Evolutionary conservation across 73 alveolate genomes (phyloP), one percentile per base, ranked within the genome.

Genomic region (Stentor coeruleus): DNA sequence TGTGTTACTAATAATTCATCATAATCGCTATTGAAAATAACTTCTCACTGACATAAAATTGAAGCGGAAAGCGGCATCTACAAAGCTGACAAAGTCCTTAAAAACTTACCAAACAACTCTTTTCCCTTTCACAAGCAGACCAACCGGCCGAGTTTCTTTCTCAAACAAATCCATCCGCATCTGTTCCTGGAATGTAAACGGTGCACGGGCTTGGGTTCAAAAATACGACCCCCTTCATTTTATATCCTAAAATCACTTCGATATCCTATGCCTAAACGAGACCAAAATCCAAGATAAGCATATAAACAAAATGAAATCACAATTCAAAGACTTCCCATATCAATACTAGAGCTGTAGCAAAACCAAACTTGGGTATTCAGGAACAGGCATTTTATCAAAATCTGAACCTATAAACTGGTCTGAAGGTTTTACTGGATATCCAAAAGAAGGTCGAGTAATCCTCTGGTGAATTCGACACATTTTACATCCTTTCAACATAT

Each of bases 101-200:
- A 49, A 49, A 49, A 20, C 20, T 11, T 11, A 49, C 6, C 66
- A 49, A 49, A 49, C 20, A 20, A 49, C 66, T 49, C 20, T 49
- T 11, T 11, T 20, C 28, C 66, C 66, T 20, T 11, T 6, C 66
- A 49, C 6, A 6, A 20, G 66, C 66, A 11, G 28, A 49, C 28
- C 66, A 49, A 20, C 66, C 6, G 66, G 66, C 6, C 6, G 20
- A 49, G 66, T 6, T 20, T 6, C 6, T 6, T 49, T 49, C 20
- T 49, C 66, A 66, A 66, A 20, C 49, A 33, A 66, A 66, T 20
- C 33, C n/a, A 74, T 88, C 31, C 82, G 59, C 59, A 58, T 89
- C 3, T 81, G 83, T 74, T 84, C 82, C 28, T 91, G 97, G 97
- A 91, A 91, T 86, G 94, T 91, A n/a, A 89, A 89, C 60, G 97